A percentile compares a stretch with the other conserved stretches of the same genome.
Evolutionary conservation across 2,329 filamentous ascomycete genomes (phyloP).

Genomic region (Escovopsis sp.): DNA sequence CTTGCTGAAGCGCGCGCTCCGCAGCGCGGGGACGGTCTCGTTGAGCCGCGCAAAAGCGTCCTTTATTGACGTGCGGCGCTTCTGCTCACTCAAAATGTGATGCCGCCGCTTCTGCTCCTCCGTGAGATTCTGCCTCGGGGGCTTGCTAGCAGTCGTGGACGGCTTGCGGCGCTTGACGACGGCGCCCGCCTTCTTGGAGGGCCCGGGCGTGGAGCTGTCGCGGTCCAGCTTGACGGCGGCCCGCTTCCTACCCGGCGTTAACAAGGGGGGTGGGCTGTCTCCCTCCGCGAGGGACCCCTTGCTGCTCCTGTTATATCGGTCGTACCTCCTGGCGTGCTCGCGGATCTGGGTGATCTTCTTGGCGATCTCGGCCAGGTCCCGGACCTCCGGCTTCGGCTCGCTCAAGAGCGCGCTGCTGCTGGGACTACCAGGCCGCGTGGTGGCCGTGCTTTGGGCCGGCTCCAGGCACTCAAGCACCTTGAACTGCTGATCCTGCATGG

Average conservation of each 20-base stretch:
- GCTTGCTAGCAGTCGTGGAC: constrained; percentile 29
- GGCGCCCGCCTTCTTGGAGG: constrained; percentile 11
- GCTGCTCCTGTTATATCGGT: constrained; percentile 23
- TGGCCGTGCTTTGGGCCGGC: constrained; percentile 39
- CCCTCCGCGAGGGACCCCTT: constrained; percentile 19
- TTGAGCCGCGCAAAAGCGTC: constrained; percentile 71
- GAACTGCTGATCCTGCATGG: constrained; percentile 36
- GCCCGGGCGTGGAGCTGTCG: constrained; percentile 16
- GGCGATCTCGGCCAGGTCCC: neutral
- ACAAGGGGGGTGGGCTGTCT: no score
- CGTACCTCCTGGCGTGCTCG: no score
- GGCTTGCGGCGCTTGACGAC: constrained; percentile 32
- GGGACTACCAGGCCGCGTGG: constrained; percentile 45
- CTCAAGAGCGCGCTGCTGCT: constrained; percentile 9
- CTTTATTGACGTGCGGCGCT: constrained; percentile 66
- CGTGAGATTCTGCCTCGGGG: constrained; percentile 53
- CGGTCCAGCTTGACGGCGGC: constrained; percentile 33
- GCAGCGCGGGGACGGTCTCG: constrained; percentile 58
- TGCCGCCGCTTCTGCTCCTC: constrained; percentile 75
- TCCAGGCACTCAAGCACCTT: constrained; percentile 42
- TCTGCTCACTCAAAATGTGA: constrained; percentile 78
- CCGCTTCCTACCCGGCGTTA: constrained; percentile 27
- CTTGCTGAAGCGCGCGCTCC: constrained; percentile 65
- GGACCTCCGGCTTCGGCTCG: constrained; percentile 1
- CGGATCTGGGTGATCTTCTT: neutral